phyloP scores from a whole-genome alignment of 495 filamentous ascomycete genomes.

The Aspergillus steynii region DNA sequence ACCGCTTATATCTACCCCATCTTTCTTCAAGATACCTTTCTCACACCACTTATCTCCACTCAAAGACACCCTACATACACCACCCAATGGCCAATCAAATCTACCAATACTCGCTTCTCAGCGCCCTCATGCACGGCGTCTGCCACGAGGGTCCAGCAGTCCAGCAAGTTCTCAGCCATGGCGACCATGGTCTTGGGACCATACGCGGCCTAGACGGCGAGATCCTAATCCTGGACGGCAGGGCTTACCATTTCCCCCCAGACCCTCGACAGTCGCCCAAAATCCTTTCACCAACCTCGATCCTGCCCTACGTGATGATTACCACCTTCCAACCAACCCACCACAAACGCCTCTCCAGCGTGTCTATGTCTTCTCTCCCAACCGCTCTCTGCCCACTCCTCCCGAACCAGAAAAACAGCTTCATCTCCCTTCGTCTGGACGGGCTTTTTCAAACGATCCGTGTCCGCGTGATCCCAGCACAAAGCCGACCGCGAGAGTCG shows the following conservation, averaged over 20 bases:
- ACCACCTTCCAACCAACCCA: conserved; percentile 14
- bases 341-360: conserved; percentile 1
- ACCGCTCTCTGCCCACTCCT: conserved; percentile 16
- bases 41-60: background rate
- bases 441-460: conserved; percentile 1
- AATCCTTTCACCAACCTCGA: background rate
- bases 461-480: conserved; percentile 11
- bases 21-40: background rate
- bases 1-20: conserved; percentile 61
- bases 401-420: conserved; percentile 15
- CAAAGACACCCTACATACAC: no score
- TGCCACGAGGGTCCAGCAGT: conserved; percentile 39
- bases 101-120: conserved; percentile 52
- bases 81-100: conserved; percentile 34
- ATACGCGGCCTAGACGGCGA: conserved; percentile 50
- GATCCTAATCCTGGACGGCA: conserved; percentile 50
- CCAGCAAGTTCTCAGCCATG: conserved; percentile 37
- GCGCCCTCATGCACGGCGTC: conserved; percentile 54
- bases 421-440: conserved; percentile 15
- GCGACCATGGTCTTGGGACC: conserved; percentile 55
- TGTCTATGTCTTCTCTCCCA: conserved; percentile 7
- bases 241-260: conserved; percentile 41
- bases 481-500: conserved; percentile 30
- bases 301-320: conserved; percentile 11
- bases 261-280: background rate